These are phyloP conservation scores for Rhizopus arrhizus DNA, from an alignment of 371 early-diverging fungal species.

Conservation along the genomic window DNA sequence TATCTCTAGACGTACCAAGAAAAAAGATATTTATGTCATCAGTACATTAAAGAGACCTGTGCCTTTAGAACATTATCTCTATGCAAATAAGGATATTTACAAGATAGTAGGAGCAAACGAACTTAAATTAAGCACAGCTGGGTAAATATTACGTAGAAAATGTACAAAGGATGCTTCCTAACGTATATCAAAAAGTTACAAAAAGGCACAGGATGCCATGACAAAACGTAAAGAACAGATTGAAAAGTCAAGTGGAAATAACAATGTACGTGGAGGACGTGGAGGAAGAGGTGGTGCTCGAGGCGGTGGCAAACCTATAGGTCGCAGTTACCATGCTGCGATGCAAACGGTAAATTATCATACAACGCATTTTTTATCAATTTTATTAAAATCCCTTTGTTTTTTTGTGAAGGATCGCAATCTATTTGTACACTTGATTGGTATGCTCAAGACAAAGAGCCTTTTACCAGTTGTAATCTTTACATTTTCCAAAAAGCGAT, in stretches of 20 bases:
- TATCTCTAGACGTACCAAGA: constrained; percentile 84
- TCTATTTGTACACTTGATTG: constrained; percentile 79
- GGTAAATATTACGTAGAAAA: constrained; percentile 20
- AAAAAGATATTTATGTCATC: constrained; percentile 97
- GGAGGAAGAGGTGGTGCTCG: constrained; percentile 59
- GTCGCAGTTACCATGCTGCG: constrained; percentile 41
- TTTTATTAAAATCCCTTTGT: neutral
- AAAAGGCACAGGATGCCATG: constrained; percentile 65
- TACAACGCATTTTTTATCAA: neutral
- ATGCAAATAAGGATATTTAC: constrained; percentile 77
- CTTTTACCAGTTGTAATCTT: constrained; percentile 96
- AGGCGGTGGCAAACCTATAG: constrained; percentile 47
- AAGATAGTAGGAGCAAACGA: constrained; percentile 84
- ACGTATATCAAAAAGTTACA: constrained; percentile 52
- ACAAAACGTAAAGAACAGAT: constrained; percentile 57
- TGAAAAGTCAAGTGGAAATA: constrained; percentile 37
- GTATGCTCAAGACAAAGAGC: constrained; percentile 71
- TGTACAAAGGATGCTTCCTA: neutral
- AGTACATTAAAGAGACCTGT: constrained; percentile 96
- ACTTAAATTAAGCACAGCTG: constrained; percentile 42
- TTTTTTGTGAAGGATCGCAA: constrained; percentile 64
- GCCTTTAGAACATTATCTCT: constrained; percentile 96
- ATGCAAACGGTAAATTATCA: constrained; percentile 39
- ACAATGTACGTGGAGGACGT: constrained; percentile 43
- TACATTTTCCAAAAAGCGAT: constrained; percentile 95